phyloP scores from a whole-genome alignment of 768 basidiomycete species.

The Rhodotorula sphaerocarpa region DNA sequence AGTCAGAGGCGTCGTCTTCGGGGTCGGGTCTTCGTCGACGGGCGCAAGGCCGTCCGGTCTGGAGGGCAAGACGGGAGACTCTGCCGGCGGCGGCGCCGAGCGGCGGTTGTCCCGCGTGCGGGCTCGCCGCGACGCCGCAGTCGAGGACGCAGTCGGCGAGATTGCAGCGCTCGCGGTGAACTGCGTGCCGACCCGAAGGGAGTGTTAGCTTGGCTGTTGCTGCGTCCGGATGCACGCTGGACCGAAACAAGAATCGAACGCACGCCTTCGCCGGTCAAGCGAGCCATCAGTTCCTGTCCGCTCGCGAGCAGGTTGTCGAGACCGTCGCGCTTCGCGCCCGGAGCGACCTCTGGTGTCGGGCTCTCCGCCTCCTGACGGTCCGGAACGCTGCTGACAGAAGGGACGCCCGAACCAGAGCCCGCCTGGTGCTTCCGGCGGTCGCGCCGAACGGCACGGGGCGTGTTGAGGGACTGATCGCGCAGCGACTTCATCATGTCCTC shows the following conservation, averaged over 20 bases:
- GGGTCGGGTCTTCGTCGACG: background rate
- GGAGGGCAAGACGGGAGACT: background rate
- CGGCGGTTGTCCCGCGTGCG: background rate
- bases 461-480: conserved; percentile 22
- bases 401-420: too few relatives aligned
- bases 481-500: conserved; percentile 29
- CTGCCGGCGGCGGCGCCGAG: background rate
- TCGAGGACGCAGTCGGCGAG: background rate
- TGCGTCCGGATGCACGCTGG: too few relatives aligned
- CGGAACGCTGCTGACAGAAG: too few relatives aligned
- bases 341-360: background rate
- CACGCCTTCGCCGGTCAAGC: conserved; percentile 26
- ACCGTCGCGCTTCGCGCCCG: background rate
- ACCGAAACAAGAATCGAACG: background rate
- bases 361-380: background rate
- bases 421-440: conserved; percentile 2
- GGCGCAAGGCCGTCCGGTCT: too few relatives aligned
- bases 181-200: background rate
- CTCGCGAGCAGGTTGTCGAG: conserved; percentile 24
- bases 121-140: background rate
- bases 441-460: conserved; percentile 10
- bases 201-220: too few relatives aligned
- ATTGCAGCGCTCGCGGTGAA: background rate
- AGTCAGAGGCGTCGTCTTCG: background rate
- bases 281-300: conserved; percentile 21